Conservation (phyloP, 2,329 filamentous ascomycete species). For the Madurella fahalii region DNA sequence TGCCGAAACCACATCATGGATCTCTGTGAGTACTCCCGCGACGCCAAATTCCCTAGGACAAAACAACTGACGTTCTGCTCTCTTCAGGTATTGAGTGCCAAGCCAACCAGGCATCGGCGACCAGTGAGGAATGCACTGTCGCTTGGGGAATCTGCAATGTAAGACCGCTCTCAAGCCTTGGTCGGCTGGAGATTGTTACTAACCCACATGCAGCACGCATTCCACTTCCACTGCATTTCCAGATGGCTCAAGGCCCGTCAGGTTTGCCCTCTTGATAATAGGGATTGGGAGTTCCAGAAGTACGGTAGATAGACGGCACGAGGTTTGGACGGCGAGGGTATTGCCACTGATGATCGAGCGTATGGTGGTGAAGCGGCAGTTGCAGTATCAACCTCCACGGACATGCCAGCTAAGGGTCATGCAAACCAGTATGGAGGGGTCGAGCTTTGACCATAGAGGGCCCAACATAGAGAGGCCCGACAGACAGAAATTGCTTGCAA, state of each 20-base stretch:
- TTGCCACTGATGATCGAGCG: not conserved
- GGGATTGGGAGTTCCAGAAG: constrained; percentile 99
- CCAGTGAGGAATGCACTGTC: constrained; percentile 96
- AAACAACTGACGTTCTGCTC: constrained; percentile 12
- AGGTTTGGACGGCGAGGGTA: not conserved
- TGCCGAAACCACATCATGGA: constrained; percentile 99
- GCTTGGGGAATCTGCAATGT: constrained; percentile 99
- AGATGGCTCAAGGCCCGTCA: constrained; percentile 99
- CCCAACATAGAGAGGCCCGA: not conserved
- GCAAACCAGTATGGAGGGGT: not conserved
- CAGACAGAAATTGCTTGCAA: not conserved
- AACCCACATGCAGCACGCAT: constrained; percentile 70
- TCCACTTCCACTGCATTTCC: constrained; percentile 99
- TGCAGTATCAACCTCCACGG: not conserved
- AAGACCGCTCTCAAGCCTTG: constrained; percentile 47
- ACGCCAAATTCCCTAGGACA: not conserved
- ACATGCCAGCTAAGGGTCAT: not conserved
- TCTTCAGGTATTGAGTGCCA: constrained; percentile 90
- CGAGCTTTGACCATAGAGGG: not conserved
- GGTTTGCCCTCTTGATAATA: constrained; percentile 94
- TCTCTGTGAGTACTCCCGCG: constrained; percentile 60
- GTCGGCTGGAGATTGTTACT: constrained; percentile 22
- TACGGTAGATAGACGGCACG: constrained; percentile 62
- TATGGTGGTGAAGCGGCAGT: not conserved
- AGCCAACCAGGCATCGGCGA: constrained; percentile 95